These are phyloP conservation scores for Arxiozyma bovina DNA, from an alignment of 1,139 yeast genomes.

Conservation along the genomic window DNA sequence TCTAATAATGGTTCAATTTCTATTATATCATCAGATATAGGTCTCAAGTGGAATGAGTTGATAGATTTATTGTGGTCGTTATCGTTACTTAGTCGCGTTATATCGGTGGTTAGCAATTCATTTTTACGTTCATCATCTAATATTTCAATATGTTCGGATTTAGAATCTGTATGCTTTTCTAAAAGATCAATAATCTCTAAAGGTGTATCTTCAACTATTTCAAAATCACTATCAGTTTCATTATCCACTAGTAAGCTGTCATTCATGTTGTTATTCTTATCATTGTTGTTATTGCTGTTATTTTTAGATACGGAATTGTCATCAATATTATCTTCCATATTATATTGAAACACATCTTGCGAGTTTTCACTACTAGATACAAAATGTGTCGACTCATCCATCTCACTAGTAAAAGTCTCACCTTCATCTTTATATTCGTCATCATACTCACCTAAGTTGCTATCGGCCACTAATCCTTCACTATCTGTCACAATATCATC, in stretches of 20 bases:
- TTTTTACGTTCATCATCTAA: not conserved
- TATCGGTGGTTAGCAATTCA: not conserved
- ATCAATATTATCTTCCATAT: constrained; percentile 7
- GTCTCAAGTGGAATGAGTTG: not conserved
- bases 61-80: not conserved
- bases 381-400: constrained; percentile 7
- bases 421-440: not conserved
- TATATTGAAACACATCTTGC: constrained; percentile 7
- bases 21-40: not conserved
- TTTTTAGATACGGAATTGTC: constrained; percentile 1
- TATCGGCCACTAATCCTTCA: constrained; percentile 6
- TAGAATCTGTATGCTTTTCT: not conserved
- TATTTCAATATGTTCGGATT: not conserved
- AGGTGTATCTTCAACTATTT: constrained; percentile 9
- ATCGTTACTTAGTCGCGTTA: not conserved
- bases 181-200: constrained; percentile 12
- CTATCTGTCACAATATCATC: not conserved
- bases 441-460: not conserved
- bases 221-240: constrained; percentile 12
- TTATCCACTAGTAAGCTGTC: not conserved
- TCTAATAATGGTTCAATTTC: constrained; percentile 8
- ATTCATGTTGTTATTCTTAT: not conserved
- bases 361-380: not conserved
- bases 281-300: not conserved
- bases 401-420: not conserved